Evolutionary conservation across 768 basidiomycete genomes (phyloP).

Genomic region (Suillus decipiens): DNA sequence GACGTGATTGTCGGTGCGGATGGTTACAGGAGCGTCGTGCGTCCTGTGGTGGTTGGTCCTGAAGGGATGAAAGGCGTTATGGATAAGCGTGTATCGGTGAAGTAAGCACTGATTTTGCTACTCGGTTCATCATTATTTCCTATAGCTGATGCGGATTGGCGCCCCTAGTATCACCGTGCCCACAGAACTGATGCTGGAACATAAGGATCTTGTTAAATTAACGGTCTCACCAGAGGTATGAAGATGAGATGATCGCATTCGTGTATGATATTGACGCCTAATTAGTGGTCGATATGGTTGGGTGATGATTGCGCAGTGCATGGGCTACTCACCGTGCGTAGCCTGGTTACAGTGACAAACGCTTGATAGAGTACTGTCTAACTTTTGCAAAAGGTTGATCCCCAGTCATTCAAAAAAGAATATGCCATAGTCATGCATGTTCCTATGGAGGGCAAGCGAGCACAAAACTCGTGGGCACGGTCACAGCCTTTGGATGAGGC

Average conservation of each 20-base stretch:
- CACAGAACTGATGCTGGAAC: slow-evolving; percentile 17
- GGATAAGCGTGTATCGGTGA: slow-evolving; percentile 20
- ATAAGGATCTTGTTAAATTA: slow-evolving; percentile 19
- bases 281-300: slow-evolving; percentile 26
- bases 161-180: slow-evolving; percentile 20
- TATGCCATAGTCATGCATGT: slow-evolving; percentile 20
- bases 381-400: slow-evolving; percentile 12
- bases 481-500: slow-evolving; percentile 18
- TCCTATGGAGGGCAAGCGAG: background rate
- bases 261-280: background rate
- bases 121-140: background rate
- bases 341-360: background rate
- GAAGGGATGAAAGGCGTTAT: slow-evolving; percentile 8
- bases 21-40: slow-evolving; percentile 49
- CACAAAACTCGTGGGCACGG: background rate
- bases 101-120: slow-evolving; percentile 10
- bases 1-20: slow-evolving; percentile 66
- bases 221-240: slow-evolving; percentile 18
- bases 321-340: slow-evolving; percentile 23
- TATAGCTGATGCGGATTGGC: background rate
- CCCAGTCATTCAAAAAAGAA: slow-evolving; percentile 13
- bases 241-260: background rate
- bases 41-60: slow-evolving; percentile 33
- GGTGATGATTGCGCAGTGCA: slow-evolving; percentile 22
- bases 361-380: background rate